Percentiles rank a stretch among this genome's conserved stretches.
Evolutionary conservation across 2,329 filamentous ascomycete genomes (phyloP).

Genomic region (Verticillium dahliae): DNA sequence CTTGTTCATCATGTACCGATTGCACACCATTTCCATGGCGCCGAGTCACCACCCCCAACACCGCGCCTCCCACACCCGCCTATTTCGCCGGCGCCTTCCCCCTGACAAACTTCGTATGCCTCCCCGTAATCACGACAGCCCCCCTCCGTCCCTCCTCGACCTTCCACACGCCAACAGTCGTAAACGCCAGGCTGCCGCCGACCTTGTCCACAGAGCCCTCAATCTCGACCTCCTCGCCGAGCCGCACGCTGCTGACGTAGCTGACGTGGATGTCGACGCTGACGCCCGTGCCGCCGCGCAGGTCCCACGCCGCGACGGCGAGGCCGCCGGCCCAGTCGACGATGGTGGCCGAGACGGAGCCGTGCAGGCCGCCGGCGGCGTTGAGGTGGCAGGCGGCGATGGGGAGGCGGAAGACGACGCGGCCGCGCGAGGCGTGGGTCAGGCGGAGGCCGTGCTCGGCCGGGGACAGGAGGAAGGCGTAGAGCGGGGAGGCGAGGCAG

Average conservation of each 20-base stretch:
- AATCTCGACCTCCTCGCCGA: constrained; percentile 63
- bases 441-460: constrained; percentile 9
- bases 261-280: constrained; percentile 70
- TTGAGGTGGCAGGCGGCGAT: constrained; percentile 14
- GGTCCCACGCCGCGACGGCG: constrained; percentile 61
- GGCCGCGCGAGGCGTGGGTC: constrained; percentile 14
- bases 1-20: too few relatives aligned
- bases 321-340: constrained; percentile 70
- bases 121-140: constrained; percentile 7
- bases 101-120: constrained; percentile 13
- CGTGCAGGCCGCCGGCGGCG: constrained; percentile 55
- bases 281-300: constrained; percentile 57
- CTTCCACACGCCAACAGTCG: constrained; percentile 11
- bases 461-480: constrained; percentile 13
- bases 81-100: constrained; percentile 3
- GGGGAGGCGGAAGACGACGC: constrained; percentile 12
- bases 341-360: constrained; percentile 63
- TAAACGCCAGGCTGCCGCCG: constrained; percentile 60
- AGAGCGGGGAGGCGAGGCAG: constrained; percentile 15
- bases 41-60: too few relatives aligned
- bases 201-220: constrained; percentile 60
- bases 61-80: not conserved
- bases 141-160: constrained; percentile 8
- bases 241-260: constrained; percentile 56
- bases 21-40: too few relatives aligned